Evolutionary conservation across 2,329 filamentous ascomycete genomes (phyloP).

Genomic region (Pyrenochaeta sp.): DNA sequence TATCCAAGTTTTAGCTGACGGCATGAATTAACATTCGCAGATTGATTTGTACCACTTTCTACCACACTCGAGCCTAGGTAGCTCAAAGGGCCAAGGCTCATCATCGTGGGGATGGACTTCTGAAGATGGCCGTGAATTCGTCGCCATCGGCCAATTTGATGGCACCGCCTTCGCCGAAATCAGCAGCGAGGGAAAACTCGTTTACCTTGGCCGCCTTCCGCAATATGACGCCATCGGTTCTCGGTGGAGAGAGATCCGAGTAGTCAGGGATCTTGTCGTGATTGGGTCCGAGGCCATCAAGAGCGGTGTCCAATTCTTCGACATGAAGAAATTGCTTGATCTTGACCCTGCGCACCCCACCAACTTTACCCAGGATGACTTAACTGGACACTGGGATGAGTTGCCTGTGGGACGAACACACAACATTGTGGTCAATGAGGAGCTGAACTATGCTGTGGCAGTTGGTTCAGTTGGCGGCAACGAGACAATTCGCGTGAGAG

Average conservation of each 20-base stretch:
- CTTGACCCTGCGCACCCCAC: slow-evolving; percentile 33
- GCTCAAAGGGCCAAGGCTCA: slow-evolving; percentile 48
- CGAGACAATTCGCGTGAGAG: slow-evolving; percentile 34
- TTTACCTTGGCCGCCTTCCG: slow-evolving; percentile 61
- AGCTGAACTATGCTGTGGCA: slow-evolving; percentile 39
- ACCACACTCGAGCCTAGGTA: slow-evolving; percentile 61
- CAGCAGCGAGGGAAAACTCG: slow-evolving; percentile 56
- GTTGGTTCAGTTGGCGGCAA: slow-evolving; percentile 37
- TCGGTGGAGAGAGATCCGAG: slow-evolving; percentile 61
- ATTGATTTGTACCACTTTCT: slow-evolving; percentile 65
- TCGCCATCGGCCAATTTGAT: slow-evolving; percentile 59
- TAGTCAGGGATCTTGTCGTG: slow-evolving; percentile 47
- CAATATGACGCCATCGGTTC: slow-evolving; percentile 53
- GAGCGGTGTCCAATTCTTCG: slow-evolving; percentile 68
- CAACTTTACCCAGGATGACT: slow-evolving; percentile 34
- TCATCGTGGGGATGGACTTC: slow-evolving; percentile 63
- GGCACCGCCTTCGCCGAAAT: slow-evolving; percentile 47
- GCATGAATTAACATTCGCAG: slow-evolving; percentile 25
- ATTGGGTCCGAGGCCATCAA: slow-evolving; percentile 48
- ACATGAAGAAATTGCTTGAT: slow-evolving; percentile 59
- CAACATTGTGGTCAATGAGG: slow-evolving; percentile 44
- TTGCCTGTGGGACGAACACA: slow-evolving; percentile 42
- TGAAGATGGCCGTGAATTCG: slow-evolving; percentile 60
- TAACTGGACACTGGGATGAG: slow-evolving; percentile 36
- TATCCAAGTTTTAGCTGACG: too few relatives aligned